A percentile compares a stretch with the other conserved stretches of the same genome.
Conservation (phyloP, 2,329 filamentous ascomycete genomes). For the Penicillium palitans region DNA sequence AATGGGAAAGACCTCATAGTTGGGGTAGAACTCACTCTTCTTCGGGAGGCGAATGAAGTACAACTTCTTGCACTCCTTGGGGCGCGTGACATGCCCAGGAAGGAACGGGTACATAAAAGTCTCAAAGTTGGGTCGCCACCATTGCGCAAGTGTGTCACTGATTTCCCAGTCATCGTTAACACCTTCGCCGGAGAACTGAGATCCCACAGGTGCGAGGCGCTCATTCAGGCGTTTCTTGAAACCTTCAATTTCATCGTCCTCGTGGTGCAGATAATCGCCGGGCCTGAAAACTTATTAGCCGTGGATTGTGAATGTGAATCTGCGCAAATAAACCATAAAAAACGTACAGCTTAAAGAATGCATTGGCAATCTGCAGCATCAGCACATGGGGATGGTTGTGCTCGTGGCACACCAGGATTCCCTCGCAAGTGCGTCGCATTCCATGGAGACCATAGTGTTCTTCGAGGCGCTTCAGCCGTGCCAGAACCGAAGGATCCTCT, state of each 20-base stretch:
- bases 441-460: slow-evolving; percentile 90
- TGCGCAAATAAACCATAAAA: not conserved
- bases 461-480: slow-evolving; percentile 88
- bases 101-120: slow-evolving; percentile 99
- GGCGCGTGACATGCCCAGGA: slow-evolving; percentile 89
- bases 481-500: slow-evolving; percentile 93
- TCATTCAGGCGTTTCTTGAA: slow-evolving; percentile 94
- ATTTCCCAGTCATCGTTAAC: slow-evolving; percentile 94
- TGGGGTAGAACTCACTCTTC: slow-evolving; percentile 64
- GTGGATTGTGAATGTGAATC: not conserved
- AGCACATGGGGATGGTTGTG: slow-evolving; percentile 98
- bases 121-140: slow-evolving; percentile 99
- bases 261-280: slow-evolving; percentile 86
- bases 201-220: slow-evolving; percentile 86
- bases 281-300: slow-evolving; percentile 54
- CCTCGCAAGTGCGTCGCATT: slow-evolving; percentile 96
- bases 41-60: slow-evolving; percentile 95
- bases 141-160: slow-evolving; percentile 91
- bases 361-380: slow-evolving; percentile 99
- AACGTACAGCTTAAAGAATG: slow-evolving; percentile 88
- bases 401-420: slow-evolving; percentile 95
- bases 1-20: not conserved
- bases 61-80: slow-evolving; percentile 99
- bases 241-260: slow-evolving; percentile 86
- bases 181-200: slow-evolving; percentile 75